Conservation (phyloP, 257 asterid genomes). For the Parsonsia alboflavescens region DNA sequence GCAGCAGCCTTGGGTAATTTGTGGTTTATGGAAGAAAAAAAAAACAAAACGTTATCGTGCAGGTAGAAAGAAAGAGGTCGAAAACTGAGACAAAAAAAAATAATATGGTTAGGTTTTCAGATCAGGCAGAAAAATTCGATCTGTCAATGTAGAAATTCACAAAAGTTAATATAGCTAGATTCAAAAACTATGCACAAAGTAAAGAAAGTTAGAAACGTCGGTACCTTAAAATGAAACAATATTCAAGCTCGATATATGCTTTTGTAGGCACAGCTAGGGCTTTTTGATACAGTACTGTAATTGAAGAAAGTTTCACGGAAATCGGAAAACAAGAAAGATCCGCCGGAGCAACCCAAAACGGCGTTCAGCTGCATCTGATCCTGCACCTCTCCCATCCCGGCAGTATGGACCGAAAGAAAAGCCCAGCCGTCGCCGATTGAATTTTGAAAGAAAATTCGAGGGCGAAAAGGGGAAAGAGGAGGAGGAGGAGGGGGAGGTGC, state of each 20-base stretch:
- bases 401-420: not conserved
- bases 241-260: not conserved
- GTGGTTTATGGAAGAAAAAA: no score
- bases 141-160: not conserved
- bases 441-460: not conserved
- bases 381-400: constrained; percentile 20
- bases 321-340: not conserved
- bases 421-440: not conserved
- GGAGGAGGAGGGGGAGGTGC: constrained; percentile 30
- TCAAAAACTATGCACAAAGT: not conserved
- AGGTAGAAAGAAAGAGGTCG: no score
- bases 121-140: no score
- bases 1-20: no score
- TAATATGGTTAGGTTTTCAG: not conserved
- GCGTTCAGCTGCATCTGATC: constrained; percentile 24
- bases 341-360: constrained; percentile 11
- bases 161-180: not conserved
- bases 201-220: not conserved
- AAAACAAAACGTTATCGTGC: no score
- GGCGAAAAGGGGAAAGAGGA: not conserved
- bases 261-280: not conserved
- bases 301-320: no score
- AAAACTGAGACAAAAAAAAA: no score
- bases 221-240: not conserved
- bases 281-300: not conserved